These are phyloP conservation scores for Dendrobium chrysotoxum DNA, from an alignment of 106 monocot genomes.

Conservation along the genomic window DNA sequence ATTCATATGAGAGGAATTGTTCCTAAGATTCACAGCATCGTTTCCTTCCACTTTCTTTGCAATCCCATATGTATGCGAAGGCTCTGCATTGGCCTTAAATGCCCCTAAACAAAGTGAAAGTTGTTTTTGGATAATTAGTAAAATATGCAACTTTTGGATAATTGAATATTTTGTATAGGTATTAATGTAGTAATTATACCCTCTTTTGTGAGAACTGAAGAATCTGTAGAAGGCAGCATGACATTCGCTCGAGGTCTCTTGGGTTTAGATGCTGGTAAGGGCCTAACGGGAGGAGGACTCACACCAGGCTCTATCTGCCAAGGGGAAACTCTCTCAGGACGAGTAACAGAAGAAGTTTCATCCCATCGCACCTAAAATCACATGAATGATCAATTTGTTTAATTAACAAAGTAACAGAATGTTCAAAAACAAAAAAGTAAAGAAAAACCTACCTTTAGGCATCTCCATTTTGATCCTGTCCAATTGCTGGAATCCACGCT, in stretches of 20 bases:
- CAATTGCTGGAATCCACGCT: slow-evolving; percentile 40
- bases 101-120: background rate
- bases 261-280: slow-evolving; percentile 26
- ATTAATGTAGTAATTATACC: slow-evolving; percentile 20
- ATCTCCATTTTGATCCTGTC: slow-evolving; percentile 57
- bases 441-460: slow-evolving; percentile 32
- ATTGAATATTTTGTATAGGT: background rate
- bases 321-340: slow-evolving; percentile 59
- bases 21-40: background rate
- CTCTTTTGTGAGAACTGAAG: slow-evolving; percentile 44
- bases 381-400: background rate
- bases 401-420: background rate
- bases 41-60: background rate
- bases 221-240: slow-evolving; percentile 27
- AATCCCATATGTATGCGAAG: background rate
- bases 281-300: slow-evolving; percentile 22
- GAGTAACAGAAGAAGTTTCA: slow-evolving; percentile 44
- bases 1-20: background rate
- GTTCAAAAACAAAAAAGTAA: background rate
- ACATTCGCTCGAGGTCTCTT: slow-evolving; percentile 35
- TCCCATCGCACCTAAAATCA: slow-evolving; percentile 54
- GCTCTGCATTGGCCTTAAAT: background rate
- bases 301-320: slow-evolving; percentile 54
- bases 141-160: background rate
- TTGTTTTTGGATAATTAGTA: background rate